These are phyloP conservation scores for Annona squamosa DNA, from an alignment of 164 flowering plant genomes.

Conservation along the genomic window DNA sequence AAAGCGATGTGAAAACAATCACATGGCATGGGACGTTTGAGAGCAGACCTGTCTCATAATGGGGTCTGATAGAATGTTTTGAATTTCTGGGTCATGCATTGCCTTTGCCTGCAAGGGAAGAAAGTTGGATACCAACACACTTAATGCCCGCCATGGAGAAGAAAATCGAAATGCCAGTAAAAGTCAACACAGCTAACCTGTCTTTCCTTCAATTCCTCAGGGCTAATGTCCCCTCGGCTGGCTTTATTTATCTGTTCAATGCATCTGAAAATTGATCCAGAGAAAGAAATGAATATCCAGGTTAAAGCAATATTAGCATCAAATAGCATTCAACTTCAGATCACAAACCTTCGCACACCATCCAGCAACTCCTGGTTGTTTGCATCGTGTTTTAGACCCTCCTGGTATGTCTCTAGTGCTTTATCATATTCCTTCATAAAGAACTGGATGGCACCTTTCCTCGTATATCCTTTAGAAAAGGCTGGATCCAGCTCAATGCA, in stretches of 20 bases:
- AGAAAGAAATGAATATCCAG: not conserved
- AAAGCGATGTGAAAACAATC: not conserved
- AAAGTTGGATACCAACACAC: not conserved
- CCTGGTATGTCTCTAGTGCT: constrained; percentile 93
- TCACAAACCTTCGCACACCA: constrained; percentile 60
- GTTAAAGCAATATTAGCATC: not conserved
- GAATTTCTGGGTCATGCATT: constrained; percentile 97
- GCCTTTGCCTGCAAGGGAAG: constrained; percentile 65
- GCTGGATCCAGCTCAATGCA: constrained; percentile 97
- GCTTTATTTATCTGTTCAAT: constrained; percentile 86
- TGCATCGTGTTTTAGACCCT: constrained; percentile 83
- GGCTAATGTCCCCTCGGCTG: constrained; percentile 78
- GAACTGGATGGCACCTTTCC: constrained; percentile 91
- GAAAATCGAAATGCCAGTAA: not conserved
- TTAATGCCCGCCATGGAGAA: not conserved
- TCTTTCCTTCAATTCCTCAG: constrained; percentile 94
- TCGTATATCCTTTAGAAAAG: constrained; percentile 81
- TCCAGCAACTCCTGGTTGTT: constrained; percentile 77
- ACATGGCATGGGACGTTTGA: not conserved
- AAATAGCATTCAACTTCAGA: not conserved
- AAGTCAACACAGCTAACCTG: constrained; percentile 41
- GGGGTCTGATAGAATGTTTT: constrained; percentile 87
- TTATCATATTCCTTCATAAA: constrained; percentile 98
- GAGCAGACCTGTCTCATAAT: constrained; percentile 91
- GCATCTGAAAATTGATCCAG: constrained; percentile 50